Evolutionary conservation across 2,329 filamentous ascomycete genomes (phyloP), one percentile per base, ranked within the genome.

Genomic region (Colletotrichum sp.): DNA sequence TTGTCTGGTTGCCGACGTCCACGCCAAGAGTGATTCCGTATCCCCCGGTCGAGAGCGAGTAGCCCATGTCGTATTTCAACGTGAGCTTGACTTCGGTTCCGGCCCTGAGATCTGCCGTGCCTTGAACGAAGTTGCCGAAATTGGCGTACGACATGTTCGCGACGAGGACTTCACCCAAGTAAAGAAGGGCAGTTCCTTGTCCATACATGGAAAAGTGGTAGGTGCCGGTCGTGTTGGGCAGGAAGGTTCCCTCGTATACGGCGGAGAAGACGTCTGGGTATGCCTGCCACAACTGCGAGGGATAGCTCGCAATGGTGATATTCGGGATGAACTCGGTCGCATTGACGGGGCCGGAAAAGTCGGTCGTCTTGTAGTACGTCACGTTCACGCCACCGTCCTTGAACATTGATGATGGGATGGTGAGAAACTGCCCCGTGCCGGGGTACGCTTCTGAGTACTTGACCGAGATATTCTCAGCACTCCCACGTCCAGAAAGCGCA

Each of bases 121-220:
- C 61, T 39, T 64, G 61, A 7, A 71, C 30, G 30, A 34, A 57
- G 24, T 71, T 71, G 6, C 69, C 60, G 10, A 71, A 71, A 13
- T 71, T 71, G 7, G 60, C 43, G 4, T 57, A 66, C 6, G 69
- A 66, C 69, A 71, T 77, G 16, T 84, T 81, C 24, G 84, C 81
- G 3, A 81, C 72, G 14, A 84, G 76, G 7, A 80, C 34, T 1
- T 79, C 82, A 28, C 85, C 72, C 34, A 85, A 75, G 30, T 78
- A 82, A 2, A 85, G 74, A n/a, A 82, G 80, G 1, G 80, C 83
- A 4, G 82, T 84, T 21, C 84, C 84, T 36, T 80, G 81, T 7
- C 82, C 81, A 1, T 83, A 81, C n/a, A 85, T 77, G 1, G 83
- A 83, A 6, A 85, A 83, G 10, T 84, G 80, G 64, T 80, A 81